Evolutionary conservation across 768 basidiomycete genomes (phyloP), one percentile per base, ranked within the genome.

Genomic region (Dentipellis fragilis): DNA sequence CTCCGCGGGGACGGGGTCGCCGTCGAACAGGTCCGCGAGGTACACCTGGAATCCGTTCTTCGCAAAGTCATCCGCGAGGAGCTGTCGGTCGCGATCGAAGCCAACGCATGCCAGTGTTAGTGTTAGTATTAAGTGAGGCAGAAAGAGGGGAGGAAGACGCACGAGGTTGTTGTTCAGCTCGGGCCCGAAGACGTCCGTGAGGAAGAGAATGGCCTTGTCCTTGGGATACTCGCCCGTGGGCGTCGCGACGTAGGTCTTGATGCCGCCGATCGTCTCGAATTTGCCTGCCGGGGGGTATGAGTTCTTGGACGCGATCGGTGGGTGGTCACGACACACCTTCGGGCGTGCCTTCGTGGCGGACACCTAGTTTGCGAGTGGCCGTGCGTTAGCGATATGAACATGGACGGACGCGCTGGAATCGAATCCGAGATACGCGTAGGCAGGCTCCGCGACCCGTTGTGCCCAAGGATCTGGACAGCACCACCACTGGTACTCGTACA

Each of bases 1-100:
- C 4, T 68, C 61, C 1, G 56, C 10, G 3, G 62, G 46, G 38
- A 68, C 35, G 0, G 65, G 22, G 51, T 73, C 73, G 10, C 66
- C 61, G 23, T 57, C 49, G 34, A 60, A 54, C 37, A 60, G 56
- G 17, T 62, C 60, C 11, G 64, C 59, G 0, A 35, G 35, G 40
- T 57, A 62, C 37, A 62, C 60, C 22, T 54, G 51, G 54, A 70
- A 73, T 9, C 74, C 74, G 51, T 73, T 73, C 19, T 56, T 60
- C 34, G 74, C 72, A 59, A 72, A 74, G 57, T 72, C 75, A 55
- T 79, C 77, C 4, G 69, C 70, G 12, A 78, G 69, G 14, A 74
- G 62, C 75, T 79, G 57, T 23, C 34, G 14, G 21, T 16, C 11
- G 10, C 17, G 4, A 42, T 40, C 16, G 40, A 10, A 19, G 40